Evolutionary conservation across 371 early-diverging fungal genomes (phyloP), one percentile per base, ranked within the genome.

Genomic region (Syncephalastrum sp.): DNA sequence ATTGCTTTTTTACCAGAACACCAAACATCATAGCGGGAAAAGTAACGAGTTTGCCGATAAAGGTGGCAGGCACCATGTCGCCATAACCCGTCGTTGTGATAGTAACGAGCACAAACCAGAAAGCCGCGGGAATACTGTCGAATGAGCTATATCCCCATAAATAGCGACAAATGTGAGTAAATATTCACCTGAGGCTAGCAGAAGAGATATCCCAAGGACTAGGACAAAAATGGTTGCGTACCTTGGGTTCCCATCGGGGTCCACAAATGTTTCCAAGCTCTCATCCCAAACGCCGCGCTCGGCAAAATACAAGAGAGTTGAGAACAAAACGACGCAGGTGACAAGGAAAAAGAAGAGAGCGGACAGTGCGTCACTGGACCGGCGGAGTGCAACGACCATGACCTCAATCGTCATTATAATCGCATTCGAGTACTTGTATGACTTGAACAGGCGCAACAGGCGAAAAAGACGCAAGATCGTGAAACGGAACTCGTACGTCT

Each of bases 1-100:
- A 45, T 33, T 1, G 7, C 17, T 47, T 19, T 50, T 50, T 43
- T 71, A 84, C 84, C 75, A 93, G 54, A 16, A 93, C 86, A 50
- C 91, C 91, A 49, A 87, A 87, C 77, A 91, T 82, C 91, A 93
- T 92, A 19, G 89, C 88, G 3, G 92, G 91, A 58, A 92, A 91
- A 3, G 92, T 86, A 23, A 93, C 84, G 29, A 92, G 60, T 62
- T 91, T 92, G 50, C 93, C 93, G 50, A 91, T 72, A 66, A 90
- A 86, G 1, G 93, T 93, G 0, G 86, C 80, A 4, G 93, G 93
- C 3, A 90, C 89, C 88, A 91, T 90, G 60, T 91, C 91, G 53
- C 85, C 93, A 66, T 89, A 91, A 29, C 93, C 93, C 19, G 92
- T 92, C 4, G 93, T 93, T 4, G 93, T 92, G 57, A 93, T 82